Base-by-base conservation (phyloP, 495 filamentous ascomycete genomes). In the Chaetomium cochliodes region DNA sequence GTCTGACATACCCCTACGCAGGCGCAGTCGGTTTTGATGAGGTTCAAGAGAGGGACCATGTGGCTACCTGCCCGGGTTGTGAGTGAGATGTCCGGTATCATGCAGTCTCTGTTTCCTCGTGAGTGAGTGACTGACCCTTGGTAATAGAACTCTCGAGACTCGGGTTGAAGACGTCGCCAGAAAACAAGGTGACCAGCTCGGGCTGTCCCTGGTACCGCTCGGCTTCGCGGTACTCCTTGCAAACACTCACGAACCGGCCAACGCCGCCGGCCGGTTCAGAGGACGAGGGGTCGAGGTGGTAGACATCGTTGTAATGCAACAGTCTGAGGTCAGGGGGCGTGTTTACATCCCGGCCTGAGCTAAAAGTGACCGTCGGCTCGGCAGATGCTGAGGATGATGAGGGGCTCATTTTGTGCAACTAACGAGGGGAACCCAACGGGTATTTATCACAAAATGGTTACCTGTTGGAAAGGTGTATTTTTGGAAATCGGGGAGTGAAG, bases 111-210 rank as follows among this genome's bases (percentile, higher is more conserved):
- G 1, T 23, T 6, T 6, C 22, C 7, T 5, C 12, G 5, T 5
- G 47, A 37, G 18, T 20, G 20, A 18, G 30, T 25, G 0, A 28
- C 60, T 55, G 76, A 76, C 91, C 92, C 77, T 96, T 96, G 2
- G 92, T 96, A 5, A 96, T 84, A 9, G 88, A 88, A 65, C 87
- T 91, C 74, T 97, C 92, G 55, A 96, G 75, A 65, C 88, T 91
- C 0, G 92, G 92, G 73, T 97, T 96, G 77, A 92, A 97, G 4
- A 88, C 91, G 83, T 97, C 92, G 42, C 92, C 92, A 11, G 91
- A 94, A 77, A 97, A 97, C 66, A 96, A 81, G 8, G 90, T 93
- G 11, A 96, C 73, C 13, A 92, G 77, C 18, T 83, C 75, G 6
- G 90, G 81, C 66, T 90, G 88, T 9, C 75, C 82, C 23, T 77